phyloP scores from a whole-genome alignment of 768 basidiomycete species.

The Serendipita sp. region DNA sequence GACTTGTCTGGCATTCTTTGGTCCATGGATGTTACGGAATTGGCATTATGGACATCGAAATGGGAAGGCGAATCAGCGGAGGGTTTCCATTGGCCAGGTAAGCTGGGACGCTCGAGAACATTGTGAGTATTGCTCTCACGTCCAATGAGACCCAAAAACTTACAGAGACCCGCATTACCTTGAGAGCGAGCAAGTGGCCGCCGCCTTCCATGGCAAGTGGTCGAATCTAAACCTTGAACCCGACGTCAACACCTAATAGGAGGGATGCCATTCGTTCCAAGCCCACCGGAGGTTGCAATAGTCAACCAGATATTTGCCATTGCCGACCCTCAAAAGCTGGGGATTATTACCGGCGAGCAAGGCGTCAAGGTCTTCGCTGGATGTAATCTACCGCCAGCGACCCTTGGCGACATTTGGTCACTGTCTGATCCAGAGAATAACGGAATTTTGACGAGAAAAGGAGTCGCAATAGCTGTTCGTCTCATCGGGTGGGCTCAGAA shows the following conservation, averaged over 20 bases:
- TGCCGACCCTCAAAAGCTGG: constrained; percentile 63
- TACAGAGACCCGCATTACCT: constrained; percentile 81
- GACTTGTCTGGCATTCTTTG: constrained; percentile 44
- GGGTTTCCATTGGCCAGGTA: constrained; percentile 68
- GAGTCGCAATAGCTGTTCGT: constrained; percentile 74
- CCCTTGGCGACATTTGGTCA: constrained; percentile 86
- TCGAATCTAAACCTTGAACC: constrained; percentile 4
- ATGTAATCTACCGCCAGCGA: constrained; percentile 58
- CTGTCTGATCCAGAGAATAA: constrained; percentile 88
- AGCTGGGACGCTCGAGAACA: constrained; percentile 43
- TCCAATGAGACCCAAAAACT: constrained; percentile 20
- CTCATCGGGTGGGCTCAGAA: constrained; percentile 89
- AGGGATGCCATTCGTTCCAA: constrained; percentile 25
- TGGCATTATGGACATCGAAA: constrained; percentile 66
- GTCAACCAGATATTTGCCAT: constrained; percentile 57
- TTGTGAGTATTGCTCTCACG: neutral
- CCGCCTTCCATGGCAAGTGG: constrained; percentile 30
- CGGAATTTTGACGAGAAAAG: constrained; percentile 78
- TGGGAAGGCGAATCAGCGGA: constrained; percentile 74
- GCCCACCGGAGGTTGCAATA: constrained; percentile 36
- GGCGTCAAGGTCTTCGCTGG: constrained; percentile 77
- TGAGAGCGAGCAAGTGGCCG: constrained; percentile 55
- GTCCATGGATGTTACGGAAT: constrained; percentile 62
- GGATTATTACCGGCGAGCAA: constrained; percentile 76
- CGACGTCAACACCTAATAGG: neutral